phyloP scores from a whole-genome alignment of 768 basidiomycete genomes.

The Mycena belliarum region DNA sequence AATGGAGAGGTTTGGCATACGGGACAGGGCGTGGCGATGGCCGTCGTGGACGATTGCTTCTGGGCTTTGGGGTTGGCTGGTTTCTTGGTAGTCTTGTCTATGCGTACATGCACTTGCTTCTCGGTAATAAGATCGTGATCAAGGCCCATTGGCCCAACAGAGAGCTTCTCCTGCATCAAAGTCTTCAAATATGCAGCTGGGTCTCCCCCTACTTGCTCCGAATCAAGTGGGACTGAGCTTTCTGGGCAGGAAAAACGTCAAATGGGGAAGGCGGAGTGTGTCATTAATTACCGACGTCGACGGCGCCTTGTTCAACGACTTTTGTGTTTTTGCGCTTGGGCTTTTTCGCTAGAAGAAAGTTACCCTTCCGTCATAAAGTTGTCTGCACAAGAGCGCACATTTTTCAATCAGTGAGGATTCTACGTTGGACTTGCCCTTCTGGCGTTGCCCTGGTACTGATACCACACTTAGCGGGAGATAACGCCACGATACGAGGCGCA shows the following conservation, averaged over 20 bases:
- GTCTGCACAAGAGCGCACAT: not conserved
- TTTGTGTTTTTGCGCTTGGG: slow-evolving; percentile 13
- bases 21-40: slow-evolving; percentile 33
- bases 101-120: not conserved
- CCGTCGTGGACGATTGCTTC: not conserved
- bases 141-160: not conserved
- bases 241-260: not conserved
- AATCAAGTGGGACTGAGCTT: not conserved
- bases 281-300: slow-evolving; percentile 18
- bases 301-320: not conserved
- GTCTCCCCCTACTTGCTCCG: not conserved
- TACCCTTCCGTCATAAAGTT: not conserved
- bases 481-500: not conserved
- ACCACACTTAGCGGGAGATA: too few relatives aligned
- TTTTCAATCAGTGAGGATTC: not conserved
- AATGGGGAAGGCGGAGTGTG: not conserved
- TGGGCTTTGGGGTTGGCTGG: not conserved
- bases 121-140: slow-evolving; percentile 1
- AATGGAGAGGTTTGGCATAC: slow-evolving; percentile 45
- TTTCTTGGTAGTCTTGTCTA: not conserved
- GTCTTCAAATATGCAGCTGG: not conserved
- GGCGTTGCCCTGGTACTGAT: not conserved
- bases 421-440: not conserved
- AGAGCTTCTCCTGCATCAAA: not conserved
- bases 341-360: slow-evolving; percentile 4